Evolutionary conservation across 2,329 filamentous ascomycete genomes (phyloP).

Genomic region (Fusarium nematophilum): DNA sequence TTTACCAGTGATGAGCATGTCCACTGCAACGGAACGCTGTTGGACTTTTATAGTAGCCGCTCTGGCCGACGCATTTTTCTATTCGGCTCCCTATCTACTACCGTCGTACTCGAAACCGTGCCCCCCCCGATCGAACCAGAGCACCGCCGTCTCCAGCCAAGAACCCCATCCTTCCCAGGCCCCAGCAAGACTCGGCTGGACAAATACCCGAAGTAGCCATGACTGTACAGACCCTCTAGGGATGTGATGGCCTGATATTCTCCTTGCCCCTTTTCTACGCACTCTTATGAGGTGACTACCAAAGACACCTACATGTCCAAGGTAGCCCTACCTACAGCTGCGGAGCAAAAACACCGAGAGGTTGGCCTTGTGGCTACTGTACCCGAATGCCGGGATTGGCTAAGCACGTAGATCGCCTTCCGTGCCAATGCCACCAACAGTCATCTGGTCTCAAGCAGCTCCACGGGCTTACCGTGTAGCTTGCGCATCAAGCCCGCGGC

Average conservation of each 20-base stretch:
- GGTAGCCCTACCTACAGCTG: no score
- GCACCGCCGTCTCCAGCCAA: no score
- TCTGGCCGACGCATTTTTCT: background rate
- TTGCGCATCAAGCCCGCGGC: no score
- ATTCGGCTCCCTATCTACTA: background rate
- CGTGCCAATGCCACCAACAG: background rate
- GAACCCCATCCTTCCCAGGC: background rate
- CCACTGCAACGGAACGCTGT: slow-evolving; percentile 1
- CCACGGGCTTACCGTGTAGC: no score
- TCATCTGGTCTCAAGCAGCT: no score
- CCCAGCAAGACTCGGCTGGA: slow-evolving; percentile 1
- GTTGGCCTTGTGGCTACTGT: background rate
- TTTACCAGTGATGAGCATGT: no score
- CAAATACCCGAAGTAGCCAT: background rate
- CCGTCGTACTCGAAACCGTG: background rate
- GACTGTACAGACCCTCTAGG: background rate
- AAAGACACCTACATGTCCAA: no score
- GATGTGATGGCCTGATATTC: slow-evolving; percentile 4
- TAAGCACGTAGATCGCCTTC: no score
- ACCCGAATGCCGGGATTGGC: background rate
- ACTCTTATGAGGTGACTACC: no score
- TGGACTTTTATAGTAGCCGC: slow-evolving; percentile 1
- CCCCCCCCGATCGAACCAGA: slow-evolving; percentile 9
- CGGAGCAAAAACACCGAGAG: background rate
- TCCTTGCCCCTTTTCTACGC: no score